A percentile compares a stretch with the other conserved stretches of the same genome.
Conservation (phyloP, 2,329 filamentous ascomycete genomes). For the Claviceps arundinis region DNA sequence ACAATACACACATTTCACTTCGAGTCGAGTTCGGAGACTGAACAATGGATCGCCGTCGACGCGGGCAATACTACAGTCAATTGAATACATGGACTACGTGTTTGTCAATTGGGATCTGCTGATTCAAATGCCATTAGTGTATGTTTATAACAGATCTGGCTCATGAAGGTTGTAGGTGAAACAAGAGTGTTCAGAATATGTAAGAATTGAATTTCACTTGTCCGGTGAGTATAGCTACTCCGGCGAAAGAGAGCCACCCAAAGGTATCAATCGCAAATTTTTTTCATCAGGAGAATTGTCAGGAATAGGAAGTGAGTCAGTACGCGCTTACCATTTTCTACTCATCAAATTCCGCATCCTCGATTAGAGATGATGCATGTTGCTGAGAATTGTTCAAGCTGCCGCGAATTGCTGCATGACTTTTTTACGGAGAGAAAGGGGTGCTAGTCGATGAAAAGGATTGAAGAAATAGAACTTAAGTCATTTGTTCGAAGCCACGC, state of each 20-base stretch:
- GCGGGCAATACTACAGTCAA: background rate
- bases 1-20: too few relatives aligned
- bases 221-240: conserved; percentile 67
- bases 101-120: background rate
- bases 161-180: conserved; percentile 6
- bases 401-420: background rate
- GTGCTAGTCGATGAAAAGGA: accelerated
- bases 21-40: too few relatives aligned
- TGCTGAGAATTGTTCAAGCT: background rate
- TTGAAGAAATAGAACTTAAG: background rate
- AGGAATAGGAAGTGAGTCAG: conserved; percentile 1
- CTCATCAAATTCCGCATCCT: background rate
- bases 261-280: conserved; percentile 97
- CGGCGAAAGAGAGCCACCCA: conserved; percentile 78
- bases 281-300: conserved; percentile 57
- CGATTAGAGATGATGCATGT: background rate
- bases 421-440: background rate
- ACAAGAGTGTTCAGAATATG: conserved; percentile 70
- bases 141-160: background rate
- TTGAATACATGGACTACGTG: background rate
- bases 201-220: conserved; percentile 92
- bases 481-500: background rate
- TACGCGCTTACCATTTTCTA: background rate
- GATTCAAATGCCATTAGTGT: background rate
- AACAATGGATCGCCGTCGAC: too few relatives aligned